These are phyloP conservation scores for Wakefieldia striispora DNA, from an alignment of 768 basidiomycete genomes.

Conservation along the genomic window DNA sequence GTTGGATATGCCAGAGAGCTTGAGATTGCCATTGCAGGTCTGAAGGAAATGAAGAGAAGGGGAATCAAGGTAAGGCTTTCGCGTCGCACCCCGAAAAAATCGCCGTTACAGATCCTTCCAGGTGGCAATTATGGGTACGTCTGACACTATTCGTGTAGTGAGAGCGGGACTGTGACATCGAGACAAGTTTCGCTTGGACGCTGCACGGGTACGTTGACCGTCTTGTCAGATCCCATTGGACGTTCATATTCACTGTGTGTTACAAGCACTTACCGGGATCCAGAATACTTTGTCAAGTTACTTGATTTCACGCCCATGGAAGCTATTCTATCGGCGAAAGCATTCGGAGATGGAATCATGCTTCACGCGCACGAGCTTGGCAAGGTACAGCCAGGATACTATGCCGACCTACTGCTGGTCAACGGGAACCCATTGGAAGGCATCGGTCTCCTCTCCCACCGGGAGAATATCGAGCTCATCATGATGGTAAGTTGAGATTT, in stretches of 20 bases:
- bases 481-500: slow-evolving; percentile 28
- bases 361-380: slow-evolving; percentile 34
- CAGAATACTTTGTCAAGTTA: slow-evolving; percentile 36
- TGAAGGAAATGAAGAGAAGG: slow-evolving; percentile 36
- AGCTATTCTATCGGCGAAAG: slow-evolving; percentile 34
- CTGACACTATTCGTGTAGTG: background rate
- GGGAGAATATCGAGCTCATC: slow-evolving; percentile 32
- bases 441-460: slow-evolving; percentile 28
- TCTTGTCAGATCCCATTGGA: background rate
- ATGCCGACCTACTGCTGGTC: slow-evolving; percentile 38
- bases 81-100: background rate
- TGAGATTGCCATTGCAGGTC: slow-evolving; percentile 31
- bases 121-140: slow-evolving; percentile 38
- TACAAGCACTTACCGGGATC: slow-evolving; percentile 33
- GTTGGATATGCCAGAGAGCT: slow-evolving; percentile 31
- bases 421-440: slow-evolving; percentile 37
- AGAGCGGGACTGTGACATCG: background rate
- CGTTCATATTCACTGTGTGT: slow-evolving; percentile 1
- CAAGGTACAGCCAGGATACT: slow-evolving; percentile 38
- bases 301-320: slow-evolving; percentile 37
- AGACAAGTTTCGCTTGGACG: slow-evolving; percentile 28
- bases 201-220: slow-evolving; percentile 26
- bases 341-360: slow-evolving; percentile 37
- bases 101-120: slow-evolving; percentile 23
- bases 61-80: slow-evolving; percentile 24